phyloP scores from a whole-genome alignment of 352 stramenopile species.

The Nothophytophthora sp. region DNA sequence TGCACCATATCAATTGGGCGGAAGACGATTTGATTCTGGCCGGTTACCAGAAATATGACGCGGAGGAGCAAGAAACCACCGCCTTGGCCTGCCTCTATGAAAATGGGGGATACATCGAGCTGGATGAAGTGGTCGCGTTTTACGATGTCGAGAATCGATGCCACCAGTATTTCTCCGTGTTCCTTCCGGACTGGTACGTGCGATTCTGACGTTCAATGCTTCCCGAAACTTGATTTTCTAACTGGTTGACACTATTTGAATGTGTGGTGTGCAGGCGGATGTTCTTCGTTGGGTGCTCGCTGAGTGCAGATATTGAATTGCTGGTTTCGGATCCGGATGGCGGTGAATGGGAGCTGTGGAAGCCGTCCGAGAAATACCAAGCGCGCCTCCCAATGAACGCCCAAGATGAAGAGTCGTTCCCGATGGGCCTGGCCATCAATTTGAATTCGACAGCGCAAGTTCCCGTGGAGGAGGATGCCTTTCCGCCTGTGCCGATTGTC shows the following conservation, averaged over 20 bases:
- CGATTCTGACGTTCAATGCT: neutral
- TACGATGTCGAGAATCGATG: conserved; percentile 51
- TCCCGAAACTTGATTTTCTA: too few species aligned
- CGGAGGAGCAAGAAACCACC: conserved; percentile 49
- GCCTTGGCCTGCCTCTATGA: conserved; percentile 68
- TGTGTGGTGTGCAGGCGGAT: conserved; percentile 47
- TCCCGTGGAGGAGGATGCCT: conserved; percentile 52
- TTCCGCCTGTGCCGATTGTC: conserved; percentile 52
- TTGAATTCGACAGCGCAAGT: conserved; percentile 53
- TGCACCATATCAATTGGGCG: conserved; percentile 75
- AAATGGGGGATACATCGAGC: conserved; percentile 39
- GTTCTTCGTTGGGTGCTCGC: conserved; percentile 79
- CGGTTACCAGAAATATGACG: conserved; percentile 58
- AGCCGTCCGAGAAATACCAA: conserved; percentile 75
- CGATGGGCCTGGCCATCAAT: conserved; percentile 55
- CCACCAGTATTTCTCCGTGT: conserved; percentile 72
- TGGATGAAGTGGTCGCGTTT: conserved; percentile 70
- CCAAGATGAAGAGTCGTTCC: conserved; percentile 71
- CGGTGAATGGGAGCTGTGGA: conserved; percentile 72
- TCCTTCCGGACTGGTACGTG: conserved; percentile 57
- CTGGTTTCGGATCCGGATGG: conserved; percentile 62
- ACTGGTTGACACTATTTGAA: too few species aligned
- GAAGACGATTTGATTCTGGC: conserved; percentile 66
- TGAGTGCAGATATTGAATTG: conserved; percentile 81
- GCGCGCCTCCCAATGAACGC: conserved; percentile 71